Conservation (phyloP, 148 eudicot genomes). For the Nepenthes gracilis region DNA sequence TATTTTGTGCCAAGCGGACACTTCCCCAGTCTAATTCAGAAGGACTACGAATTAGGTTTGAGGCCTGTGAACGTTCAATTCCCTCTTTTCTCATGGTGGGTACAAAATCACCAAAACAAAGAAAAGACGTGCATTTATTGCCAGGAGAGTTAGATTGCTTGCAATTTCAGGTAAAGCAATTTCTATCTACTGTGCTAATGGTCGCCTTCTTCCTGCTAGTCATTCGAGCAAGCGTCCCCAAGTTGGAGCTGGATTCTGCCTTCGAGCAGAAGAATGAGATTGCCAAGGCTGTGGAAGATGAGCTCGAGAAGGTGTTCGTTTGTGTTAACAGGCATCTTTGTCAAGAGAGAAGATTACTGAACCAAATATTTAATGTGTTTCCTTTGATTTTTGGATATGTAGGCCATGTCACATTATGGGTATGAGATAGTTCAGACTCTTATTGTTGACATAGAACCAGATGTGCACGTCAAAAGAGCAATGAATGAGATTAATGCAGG, state of each 20-base stretch:
- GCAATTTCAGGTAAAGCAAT: too few relatives aligned
- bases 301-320: slow-evolving; percentile 49
- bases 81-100: too few relatives aligned
- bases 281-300: slow-evolving; percentile 64
- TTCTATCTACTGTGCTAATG: neutral
- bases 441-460: slow-evolving; percentile 75
- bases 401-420: slow-evolving; percentile 78
- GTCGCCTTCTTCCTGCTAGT: slow-evolving; percentile 19
- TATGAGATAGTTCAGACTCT: slow-evolving; percentile 79
- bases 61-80: too few relatives aligned
- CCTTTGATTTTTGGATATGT: slow-evolving; percentile 6
- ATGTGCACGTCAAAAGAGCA: slow-evolving; percentile 62
- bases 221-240: slow-evolving; percentile 60
- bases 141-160: too few relatives aligned
- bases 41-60: too few relatives aligned
- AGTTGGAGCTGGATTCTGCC: slow-evolving; percentile 39
- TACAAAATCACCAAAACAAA: too few relatives aligned
- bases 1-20: too few relatives aligned
- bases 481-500: slow-evolving; percentile 88
- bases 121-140: too few relatives aligned
- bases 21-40: too few relatives aligned
- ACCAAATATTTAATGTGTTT: neutral
- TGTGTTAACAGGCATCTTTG: neutral
- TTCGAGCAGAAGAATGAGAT: slow-evolving; percentile 83
- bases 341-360: too few relatives aligned